Base-by-base conservation (phyloP, 345 rosid species). In the Camelina sativa region DNA sequence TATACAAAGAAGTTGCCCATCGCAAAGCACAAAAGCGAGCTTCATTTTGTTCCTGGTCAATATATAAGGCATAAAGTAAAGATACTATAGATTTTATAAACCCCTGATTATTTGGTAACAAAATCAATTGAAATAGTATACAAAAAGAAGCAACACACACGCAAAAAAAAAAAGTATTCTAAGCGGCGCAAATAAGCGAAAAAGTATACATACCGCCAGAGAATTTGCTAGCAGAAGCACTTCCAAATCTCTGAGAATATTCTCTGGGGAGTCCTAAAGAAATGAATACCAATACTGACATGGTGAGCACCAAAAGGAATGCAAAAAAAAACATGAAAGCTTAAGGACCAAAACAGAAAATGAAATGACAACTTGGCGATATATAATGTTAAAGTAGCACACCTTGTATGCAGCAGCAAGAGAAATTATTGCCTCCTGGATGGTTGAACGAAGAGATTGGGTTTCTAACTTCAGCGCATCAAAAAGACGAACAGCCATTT, bases 351-450 rank as follows among this genome's bases (percentile, higher is more conserved):
- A 43, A 53, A 67, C 8, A 44, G 20, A 78, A 23, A 65, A 52
- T 7, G 11, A 43, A 38, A 60, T 44, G 69, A 60, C 58, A 22
- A 69, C 16, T 12, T 25, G 16, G 28, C 5, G 1, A 74, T 17
- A 41, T 17, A 41, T 37, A 56, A 59, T 57, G 65, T 57, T 47
- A 71, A 68, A 62, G 12, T 20, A 64, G 47, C 70, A 20, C 61
- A 94, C 98, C 96, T 83, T 89, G 82, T 91, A 94, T 4, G 96
- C 98, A 82, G 82, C 78, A 76, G 90, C 91, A 80, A 94, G 91
- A 52, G 95, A 84, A 80, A 77, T 79, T 38, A 93, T 80, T 65
- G 98, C 91, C 75, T 94, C 98, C 83, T 91, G 97, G 65, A 94
- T 84, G 48, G 85, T 79, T 54, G 84, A 81, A 65, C 95, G 93